Evolutionary conservation across 1,139 yeast species (phyloP), one percentile per base, ranked within the genome.

Genomic region (Sugiyamaella grinbergsii): DNA sequence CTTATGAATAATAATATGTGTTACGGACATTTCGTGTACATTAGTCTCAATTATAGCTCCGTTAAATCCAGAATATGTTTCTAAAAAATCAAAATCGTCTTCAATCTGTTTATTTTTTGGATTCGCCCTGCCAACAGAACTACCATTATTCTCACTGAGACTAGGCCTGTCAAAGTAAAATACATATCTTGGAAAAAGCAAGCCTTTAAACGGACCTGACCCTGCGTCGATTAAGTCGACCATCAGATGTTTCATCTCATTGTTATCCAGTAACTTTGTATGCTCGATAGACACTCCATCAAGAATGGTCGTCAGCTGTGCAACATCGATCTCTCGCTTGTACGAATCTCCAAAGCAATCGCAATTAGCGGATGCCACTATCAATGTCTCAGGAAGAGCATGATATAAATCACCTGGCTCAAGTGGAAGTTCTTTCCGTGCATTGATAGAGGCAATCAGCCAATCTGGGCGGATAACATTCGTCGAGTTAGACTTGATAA

Each of bases 381-480:
- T 47, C 7, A 50, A 13, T 2, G 61, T 56, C 11, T 47, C 49
- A 5, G 44, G 47, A 2, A 49, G 49, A 6, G 51, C 58, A 42
- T 45, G 49, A 15, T 42, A 57, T 10, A 59, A 41, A 50, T 60
- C 49, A 13, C 51, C 24, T 28, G 88, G 85, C 58, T 88, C 95
- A 8, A 85, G 59, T 1, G 76, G 77, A 0, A 88, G 66, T 1
- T 82, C 50, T 1, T 62, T 55, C 0, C 68, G 61, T 18, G 72
- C 66, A 11, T 68, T 61, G 2, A 87, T 69, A 59, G 95, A 81
- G 57, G 86, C 90, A 42, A 80, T 71, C 5, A 89, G 65, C 95
- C 96, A 93, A 16, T 68, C 67, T 0, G 95, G 91, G 49, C 69
- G 75, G 5, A 89, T 63, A 0, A 91, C 72, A 60, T 84, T 88